A percentile compares a stretch with the other conserved stretches of the same genome.
Conservation (phyloP, 495 filamentous ascomycete genomes). For the Podospora pseudopauciseta region DNA sequence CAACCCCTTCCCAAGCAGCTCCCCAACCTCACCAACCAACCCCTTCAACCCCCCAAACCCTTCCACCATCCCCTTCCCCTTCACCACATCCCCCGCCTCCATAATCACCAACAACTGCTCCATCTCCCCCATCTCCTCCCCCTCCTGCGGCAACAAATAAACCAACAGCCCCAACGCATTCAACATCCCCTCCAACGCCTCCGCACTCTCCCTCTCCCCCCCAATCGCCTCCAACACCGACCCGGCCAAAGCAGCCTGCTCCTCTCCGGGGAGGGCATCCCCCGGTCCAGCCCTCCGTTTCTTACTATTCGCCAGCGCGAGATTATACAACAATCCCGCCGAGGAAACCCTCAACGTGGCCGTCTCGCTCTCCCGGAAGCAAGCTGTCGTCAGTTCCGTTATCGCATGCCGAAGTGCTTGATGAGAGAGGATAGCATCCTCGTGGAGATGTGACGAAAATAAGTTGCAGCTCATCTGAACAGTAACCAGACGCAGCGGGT, state of each 20-base stretch:
- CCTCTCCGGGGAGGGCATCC: conserved; percentile 60
- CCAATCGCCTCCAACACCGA: conserved; percentile 71
- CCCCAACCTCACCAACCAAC: conserved; percentile 55
- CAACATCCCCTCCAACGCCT: conserved; percentile 69
- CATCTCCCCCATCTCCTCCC: conserved; percentile 52
- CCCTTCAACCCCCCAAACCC: conserved; percentile 49
- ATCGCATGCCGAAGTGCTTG: conserved; percentile 37
- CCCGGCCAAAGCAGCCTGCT: conserved; percentile 75
- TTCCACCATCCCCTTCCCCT: conserved; percentile 55
- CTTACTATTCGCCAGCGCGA: conserved; percentile 66
- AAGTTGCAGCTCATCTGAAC: conserved; percentile 60
- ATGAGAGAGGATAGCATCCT: conserved; percentile 39
- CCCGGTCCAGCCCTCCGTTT: conserved; percentile 53
- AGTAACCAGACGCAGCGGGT: conserved; percentile 77
- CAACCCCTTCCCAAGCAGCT: conserved; percentile 41
- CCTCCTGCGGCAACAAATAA: conserved; percentile 61
- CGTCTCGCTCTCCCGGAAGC: conserved; percentile 54
- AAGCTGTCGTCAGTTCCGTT: conserved; percentile 48
- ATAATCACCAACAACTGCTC: conserved; percentile 68
- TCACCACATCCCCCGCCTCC: conserved; percentile 60
- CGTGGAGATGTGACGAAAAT: conserved; percentile 60
- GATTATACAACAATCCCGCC: conserved; percentile 77
- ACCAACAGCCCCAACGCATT: conserved; percentile 68
- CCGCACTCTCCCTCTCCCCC: conserved; percentile 61
- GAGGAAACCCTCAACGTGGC: conserved; percentile 66